A percentile compares a stretch with the other conserved stretches of the same genome.
Evolutionary conservation across 768 basidiomycete species (phyloP).

Genomic region (Terana coerulea): DNA sequence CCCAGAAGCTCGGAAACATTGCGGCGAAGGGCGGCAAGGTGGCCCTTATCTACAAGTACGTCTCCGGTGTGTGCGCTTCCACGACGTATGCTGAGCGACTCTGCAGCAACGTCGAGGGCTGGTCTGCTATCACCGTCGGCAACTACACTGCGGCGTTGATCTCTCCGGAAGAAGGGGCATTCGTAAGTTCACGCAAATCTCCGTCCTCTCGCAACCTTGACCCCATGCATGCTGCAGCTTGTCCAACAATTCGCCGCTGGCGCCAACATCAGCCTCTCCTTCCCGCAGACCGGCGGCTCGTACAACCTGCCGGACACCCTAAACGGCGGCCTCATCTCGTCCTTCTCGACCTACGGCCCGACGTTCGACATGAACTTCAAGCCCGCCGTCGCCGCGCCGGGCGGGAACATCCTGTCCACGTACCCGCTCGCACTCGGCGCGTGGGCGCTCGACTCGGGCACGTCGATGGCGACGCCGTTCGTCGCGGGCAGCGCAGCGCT

Average conservation of each 20-base stretch:
- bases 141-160: constrained; percentile 47
- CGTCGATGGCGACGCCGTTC: constrained; percentile 33
- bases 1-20: constrained; percentile 46
- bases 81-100: neutral
- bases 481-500: constrained; percentile 44
- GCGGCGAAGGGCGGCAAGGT: constrained; percentile 49
- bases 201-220: neutral
- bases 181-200: constrained; percentile 32
- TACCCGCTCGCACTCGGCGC: constrained; percentile 19
- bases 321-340: constrained; percentile 48
- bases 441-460: constrained; percentile 17
- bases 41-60: constrained; percentile 52
- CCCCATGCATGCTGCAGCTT: constrained; percentile 25
- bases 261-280: constrained; percentile 36
- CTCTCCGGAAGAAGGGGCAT: constrained; percentile 48
- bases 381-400: constrained; percentile 50
- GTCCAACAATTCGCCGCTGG: constrained; percentile 46
- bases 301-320: constrained; percentile 41
- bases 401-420: constrained; percentile 48
- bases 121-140: constrained; percentile 37
- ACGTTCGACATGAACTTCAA: constrained; percentile 58
- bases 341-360: constrained; percentile 55
- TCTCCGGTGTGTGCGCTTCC: too few relatives aligned
- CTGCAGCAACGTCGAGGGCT: constrained; percentile 44
- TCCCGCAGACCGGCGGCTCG: constrained; percentile 41